Percentiles rank a stretch among this genome's conserved stretches.
phyloP scores from a whole-genome alignment of 768 basidiomycete genomes.

The Tulasnella sp. region DNA sequence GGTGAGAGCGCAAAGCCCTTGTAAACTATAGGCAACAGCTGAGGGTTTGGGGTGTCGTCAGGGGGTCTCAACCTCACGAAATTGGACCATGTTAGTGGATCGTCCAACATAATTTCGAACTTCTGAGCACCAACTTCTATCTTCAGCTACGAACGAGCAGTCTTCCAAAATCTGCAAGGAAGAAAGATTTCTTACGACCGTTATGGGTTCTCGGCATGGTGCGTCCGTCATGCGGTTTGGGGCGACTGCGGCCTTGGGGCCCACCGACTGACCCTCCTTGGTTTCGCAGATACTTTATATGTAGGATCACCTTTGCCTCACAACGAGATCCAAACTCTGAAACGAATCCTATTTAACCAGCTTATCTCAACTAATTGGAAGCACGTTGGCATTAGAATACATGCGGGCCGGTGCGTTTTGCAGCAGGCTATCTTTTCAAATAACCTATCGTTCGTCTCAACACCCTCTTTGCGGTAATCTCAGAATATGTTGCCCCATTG shows the following conservation, averaged over 20 bases:
- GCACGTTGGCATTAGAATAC: constrained; percentile 80
- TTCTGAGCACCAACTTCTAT: neutral
- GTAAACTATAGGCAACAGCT: neutral
- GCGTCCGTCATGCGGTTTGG: neutral
- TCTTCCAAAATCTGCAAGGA: constrained; percentile 71
- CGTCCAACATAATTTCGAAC: neutral
- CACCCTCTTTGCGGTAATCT: constrained; percentile 32
- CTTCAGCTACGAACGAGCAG: constrained; percentile 63
- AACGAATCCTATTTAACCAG: constrained; percentile 39
- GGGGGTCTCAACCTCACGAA: constrained; percentile 90
- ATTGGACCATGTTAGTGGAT: constrained; percentile 71
- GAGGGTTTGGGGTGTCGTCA: constrained; percentile 35
- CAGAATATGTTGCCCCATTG: constrained; percentile 94
- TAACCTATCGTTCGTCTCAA: constrained; percentile 22
- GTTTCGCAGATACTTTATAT: constrained; percentile 65
- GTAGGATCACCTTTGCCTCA: constrained; percentile 44
- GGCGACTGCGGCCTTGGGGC: neutral
- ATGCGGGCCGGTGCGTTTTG: constrained; percentile 67
- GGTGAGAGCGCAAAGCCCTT: constrained; percentile 40
- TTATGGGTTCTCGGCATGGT: constrained; percentile 87
- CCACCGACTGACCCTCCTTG: constrained; percentile 23
- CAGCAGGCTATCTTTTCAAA: constrained; percentile 3
- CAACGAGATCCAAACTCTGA: constrained; percentile 33
- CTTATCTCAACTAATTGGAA: constrained; percentile 81
- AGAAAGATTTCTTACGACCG: constrained; percentile 75